Evolutionary conservation across 225 moss, liverwort and hornwort genomes (phyloP), one percentile per base, ranked within the genome.

Genomic region (Pleurozium schreberi): DNA sequence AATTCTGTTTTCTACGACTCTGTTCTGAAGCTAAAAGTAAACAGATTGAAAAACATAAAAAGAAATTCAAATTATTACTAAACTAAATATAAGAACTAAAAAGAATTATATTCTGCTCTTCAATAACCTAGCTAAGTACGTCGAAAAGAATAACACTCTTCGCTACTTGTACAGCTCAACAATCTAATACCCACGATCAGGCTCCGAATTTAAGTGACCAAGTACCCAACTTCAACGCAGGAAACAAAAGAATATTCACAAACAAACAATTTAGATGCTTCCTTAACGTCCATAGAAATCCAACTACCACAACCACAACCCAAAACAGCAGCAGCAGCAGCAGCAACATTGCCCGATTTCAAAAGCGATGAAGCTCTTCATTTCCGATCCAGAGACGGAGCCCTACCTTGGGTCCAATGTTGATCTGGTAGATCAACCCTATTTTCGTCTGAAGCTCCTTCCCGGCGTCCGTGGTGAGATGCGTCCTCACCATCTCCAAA

Each of bases 381-480:
- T 1, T 20, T 52, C 91, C 60, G 67, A 76, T 91, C 76, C 75
- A n/a, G 22, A n/a, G 14, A 78, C 33, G 52, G 69, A 59, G 11
- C 68, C 66, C 28, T 85, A 62, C 60, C 96, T 97, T 94, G 60
- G 98, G 98, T 75, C 93, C 95, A 74, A 98, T 88, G 88, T 95
- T 93, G 90, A 98, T 96, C 91, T 96, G 95, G 85, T 98, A 98
- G 38, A 96, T 89, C 13, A 96, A 94, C 77, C 98, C 98, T 87
- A 95, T 85, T 88, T 91, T 96, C 75, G 92, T 73, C 88, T 97
- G 92, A 26, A 98, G 93, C 89, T 95, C 97, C 93, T 96, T 95
- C 81, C 98, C 98, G 22, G 95, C 96, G 18, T 95, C 96, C 47
- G 98, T 95, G 27, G 87, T 66, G 74, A 98, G 89, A 89, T 98